Evolutionary conservation across 2,329 filamentous ascomycete species (phyloP).

Genomic region (Leptographium galeiforme): DNA sequence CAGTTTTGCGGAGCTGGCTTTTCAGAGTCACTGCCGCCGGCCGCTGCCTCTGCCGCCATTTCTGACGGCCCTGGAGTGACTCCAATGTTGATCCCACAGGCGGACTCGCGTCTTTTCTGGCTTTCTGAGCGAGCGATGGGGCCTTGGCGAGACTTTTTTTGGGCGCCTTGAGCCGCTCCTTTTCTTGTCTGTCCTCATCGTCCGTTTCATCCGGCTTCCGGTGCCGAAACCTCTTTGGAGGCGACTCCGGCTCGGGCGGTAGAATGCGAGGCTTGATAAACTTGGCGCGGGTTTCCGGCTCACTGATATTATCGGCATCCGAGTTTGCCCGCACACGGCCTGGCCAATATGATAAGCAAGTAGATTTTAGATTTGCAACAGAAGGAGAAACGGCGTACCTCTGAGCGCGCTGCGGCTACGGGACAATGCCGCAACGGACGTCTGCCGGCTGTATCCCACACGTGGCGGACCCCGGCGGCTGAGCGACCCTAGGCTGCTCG

Average conservation of each 20-base stretch:
- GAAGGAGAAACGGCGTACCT: not conserved
- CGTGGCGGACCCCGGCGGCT: not conserved
- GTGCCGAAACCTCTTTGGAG: not conserved
- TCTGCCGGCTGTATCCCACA: not conserved
- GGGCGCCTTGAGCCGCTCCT: slow-evolving; percentile 4
- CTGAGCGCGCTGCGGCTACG: not conserved
- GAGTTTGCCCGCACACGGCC: not conserved
- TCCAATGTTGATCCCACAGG: not conserved
- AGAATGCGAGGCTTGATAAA: not conserved
- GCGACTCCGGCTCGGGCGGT: slow-evolving; percentile 1
- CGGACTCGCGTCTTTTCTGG: not conserved
- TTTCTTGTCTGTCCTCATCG: not conserved
- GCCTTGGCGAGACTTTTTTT: not conserved
- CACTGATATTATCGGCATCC: not conserved
- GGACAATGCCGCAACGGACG: not conserved
- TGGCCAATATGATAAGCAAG: not conserved
- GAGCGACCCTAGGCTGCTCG: not conserved
- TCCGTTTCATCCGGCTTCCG: not conserved
- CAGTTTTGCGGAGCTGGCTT: too few relatives aligned
- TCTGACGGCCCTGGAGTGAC: not conserved
- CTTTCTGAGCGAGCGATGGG: not conserved
- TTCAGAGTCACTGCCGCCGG: not conserved
- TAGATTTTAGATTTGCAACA: not conserved
- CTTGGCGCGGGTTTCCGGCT: not conserved
- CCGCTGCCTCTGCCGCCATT: not conserved